phyloP scores from a whole-genome alignment of 2,329 filamentous ascomycete genomes.

The Hypomyces perniciosus region DNA sequence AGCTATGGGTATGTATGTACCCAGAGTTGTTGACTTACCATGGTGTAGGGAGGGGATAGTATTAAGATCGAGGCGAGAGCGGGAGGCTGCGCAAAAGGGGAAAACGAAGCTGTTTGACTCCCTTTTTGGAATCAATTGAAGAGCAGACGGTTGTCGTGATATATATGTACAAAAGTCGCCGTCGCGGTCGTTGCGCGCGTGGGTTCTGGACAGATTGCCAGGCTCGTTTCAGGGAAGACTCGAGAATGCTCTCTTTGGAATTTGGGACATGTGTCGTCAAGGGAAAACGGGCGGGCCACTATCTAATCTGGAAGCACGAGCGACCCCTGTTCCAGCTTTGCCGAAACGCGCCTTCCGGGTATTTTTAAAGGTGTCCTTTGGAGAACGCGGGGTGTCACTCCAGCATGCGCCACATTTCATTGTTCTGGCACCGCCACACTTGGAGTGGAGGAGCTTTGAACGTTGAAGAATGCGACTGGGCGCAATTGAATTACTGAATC shows the following conservation, averaged over 20 bases:
- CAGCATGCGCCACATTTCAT: neutral
- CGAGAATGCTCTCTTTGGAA: conserved; percentile 16
- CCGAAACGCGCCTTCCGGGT: neutral
- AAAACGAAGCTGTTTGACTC: too few relatives aligned
- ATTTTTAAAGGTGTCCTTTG: neutral
- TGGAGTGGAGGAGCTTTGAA: neutral
- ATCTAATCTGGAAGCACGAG: conserved; percentile 1
- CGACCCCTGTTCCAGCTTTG: neutral
- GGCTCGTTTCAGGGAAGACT: conserved; percentile 21
- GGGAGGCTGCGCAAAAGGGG: too few relatives aligned
- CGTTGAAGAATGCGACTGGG: too few relatives aligned
- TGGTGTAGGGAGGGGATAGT: neutral
- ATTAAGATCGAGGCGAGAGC: too few relatives aligned
- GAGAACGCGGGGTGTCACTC: neutral
- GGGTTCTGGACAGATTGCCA: neutral
- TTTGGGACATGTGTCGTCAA: conserved; percentile 29
- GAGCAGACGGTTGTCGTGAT: neutral
- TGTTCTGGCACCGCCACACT: neutral
- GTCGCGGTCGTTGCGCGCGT: neutral
- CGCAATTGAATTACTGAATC: too few relatives aligned
- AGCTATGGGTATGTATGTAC: neutral
- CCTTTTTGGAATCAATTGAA: neutral
- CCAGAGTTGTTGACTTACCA: conserved; percentile 1
- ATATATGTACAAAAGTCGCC: neutral
- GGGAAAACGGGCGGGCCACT: conserved; percentile 3